These are phyloP conservation scores for Suillus clintonianus DNA, from an alignment of 768 basidiomycete species.

Conservation along the genomic window DNA sequence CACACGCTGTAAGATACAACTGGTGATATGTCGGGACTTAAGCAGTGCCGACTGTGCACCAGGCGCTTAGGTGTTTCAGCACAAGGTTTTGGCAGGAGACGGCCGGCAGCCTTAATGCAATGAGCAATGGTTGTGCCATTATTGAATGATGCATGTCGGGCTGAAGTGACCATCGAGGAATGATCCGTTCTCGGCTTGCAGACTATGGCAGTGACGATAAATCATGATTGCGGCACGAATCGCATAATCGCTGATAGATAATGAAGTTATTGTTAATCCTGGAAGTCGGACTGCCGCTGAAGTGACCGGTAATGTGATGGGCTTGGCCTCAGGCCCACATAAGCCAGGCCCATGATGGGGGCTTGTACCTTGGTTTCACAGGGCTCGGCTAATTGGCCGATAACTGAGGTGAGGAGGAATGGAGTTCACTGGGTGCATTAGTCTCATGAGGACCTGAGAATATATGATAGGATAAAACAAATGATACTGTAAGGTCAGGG, in stretches of 20 bases:
- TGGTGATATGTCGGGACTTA: background rate
- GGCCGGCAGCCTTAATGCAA: background rate
- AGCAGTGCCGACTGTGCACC: background rate
- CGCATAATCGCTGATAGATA: background rate
- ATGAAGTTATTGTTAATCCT: background rate
- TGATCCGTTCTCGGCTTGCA: background rate
- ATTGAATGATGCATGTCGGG: background rate
- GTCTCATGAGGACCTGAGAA: background rate
- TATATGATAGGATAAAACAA: background rate
- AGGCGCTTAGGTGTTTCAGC: background rate
- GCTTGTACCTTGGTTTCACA: background rate
- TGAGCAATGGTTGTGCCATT: background rate
- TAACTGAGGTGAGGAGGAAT: background rate
- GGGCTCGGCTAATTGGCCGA: background rate
- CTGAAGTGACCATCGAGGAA: background rate
- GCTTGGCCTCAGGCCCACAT: background rate
- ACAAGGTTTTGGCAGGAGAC: background rate
- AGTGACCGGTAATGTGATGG: no score
- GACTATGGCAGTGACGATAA: background rate
- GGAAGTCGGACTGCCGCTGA: background rate
- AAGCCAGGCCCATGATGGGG: background rate
- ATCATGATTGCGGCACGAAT: background rate
- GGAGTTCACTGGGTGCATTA: background rate
- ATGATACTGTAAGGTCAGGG: background rate
- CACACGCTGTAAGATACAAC: background rate